phyloP scores from a whole-genome alignment of 768 basidiomycete species.

The Suillus sp. region DNA sequence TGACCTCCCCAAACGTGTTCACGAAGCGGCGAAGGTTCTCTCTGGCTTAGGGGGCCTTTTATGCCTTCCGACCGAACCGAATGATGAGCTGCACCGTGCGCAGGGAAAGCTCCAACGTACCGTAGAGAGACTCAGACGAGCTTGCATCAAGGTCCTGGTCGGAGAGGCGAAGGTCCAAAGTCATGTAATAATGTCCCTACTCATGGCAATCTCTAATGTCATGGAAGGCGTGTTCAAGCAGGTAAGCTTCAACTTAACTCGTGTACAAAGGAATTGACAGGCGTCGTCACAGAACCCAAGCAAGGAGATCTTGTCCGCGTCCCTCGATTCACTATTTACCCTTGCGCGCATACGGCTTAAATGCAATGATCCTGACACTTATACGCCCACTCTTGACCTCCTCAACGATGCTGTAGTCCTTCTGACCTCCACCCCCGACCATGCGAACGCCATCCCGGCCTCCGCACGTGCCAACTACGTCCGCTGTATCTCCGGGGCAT shows the following conservation, averaged over 20 bases:
- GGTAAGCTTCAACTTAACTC: slow-evolving; percentile 25
- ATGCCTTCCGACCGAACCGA: slow-evolving; percentile 12
- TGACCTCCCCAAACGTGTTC: slow-evolving; percentile 23
- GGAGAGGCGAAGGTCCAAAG: slow-evolving; percentile 15
- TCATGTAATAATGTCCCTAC: slow-evolving; percentile 30
- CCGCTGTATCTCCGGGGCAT: slow-evolving; percentile 72
- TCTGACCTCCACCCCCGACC: slow-evolving; percentile 22
- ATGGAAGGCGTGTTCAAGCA: slow-evolving; percentile 33
- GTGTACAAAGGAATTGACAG: background rate
- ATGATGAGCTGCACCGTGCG: slow-evolving; percentile 41
- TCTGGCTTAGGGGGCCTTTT: slow-evolving; percentile 22
- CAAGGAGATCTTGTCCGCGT: slow-evolving; percentile 42
- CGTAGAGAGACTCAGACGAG: slow-evolving; percentile 58
- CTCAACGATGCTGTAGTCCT: slow-evolving; percentile 45
- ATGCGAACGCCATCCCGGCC: slow-evolving; percentile 24
- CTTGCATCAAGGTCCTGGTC: slow-evolving; percentile 51
- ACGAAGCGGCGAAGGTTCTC: slow-evolving; percentile 22
- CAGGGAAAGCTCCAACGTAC: slow-evolving; percentile 60
- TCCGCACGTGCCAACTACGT: slow-evolving; percentile 50
- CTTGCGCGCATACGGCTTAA: slow-evolving; percentile 50
- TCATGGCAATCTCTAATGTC: slow-evolving; percentile 38
- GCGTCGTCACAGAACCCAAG: slow-evolving; percentile 23
- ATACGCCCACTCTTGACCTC: slow-evolving; percentile 46
- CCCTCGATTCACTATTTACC: slow-evolving; percentile 57
- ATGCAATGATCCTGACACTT: slow-evolving; percentile 46